phyloP scores from a whole-genome alignment of 2,329 filamentous ascomycete species.

The Cordyceps fumosorosea region DNA sequence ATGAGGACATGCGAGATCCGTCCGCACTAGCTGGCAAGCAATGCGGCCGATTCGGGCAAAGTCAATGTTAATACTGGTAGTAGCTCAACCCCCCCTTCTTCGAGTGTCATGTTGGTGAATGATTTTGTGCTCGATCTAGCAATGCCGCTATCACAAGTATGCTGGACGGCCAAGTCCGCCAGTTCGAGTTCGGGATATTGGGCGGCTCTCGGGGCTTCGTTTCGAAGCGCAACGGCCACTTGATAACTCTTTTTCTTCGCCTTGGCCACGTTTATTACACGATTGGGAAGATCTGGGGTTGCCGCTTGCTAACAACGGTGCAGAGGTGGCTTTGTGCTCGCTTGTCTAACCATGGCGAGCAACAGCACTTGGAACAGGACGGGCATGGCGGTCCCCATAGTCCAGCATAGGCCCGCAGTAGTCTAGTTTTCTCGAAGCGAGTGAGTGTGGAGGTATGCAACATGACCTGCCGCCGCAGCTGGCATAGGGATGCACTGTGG shows the following conservation, averaged over 20 bases:
- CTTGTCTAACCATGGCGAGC: too few species aligned
- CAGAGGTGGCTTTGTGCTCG: background rate
- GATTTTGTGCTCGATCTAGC: conserved; percentile 1
- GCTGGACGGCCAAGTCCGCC: background rate
- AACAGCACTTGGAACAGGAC: background rate
- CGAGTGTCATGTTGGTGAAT: background rate
- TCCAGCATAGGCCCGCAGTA: background rate
- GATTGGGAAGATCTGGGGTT: background rate
- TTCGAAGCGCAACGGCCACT: background rate
- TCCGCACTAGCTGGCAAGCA: background rate
- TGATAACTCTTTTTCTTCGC: background rate
- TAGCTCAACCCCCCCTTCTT: background rate
- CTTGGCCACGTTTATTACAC: background rate
- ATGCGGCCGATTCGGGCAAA: background rate
- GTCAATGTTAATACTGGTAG: background rate
- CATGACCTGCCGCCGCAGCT: background rate
- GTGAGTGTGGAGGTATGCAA: background rate
- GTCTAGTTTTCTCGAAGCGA: conserved; percentile 1
- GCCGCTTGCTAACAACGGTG: background rate
- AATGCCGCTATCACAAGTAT: background rate
- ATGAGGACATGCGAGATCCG: conserved; percentile 3
- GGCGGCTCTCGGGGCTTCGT: background rate
- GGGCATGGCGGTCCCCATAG: background rate
- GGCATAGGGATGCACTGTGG: background rate
- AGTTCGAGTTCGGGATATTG: background rate